Conservation (phyloP, 495 filamentous ascomycete genomes). For the Neurospora africana region DNA sequence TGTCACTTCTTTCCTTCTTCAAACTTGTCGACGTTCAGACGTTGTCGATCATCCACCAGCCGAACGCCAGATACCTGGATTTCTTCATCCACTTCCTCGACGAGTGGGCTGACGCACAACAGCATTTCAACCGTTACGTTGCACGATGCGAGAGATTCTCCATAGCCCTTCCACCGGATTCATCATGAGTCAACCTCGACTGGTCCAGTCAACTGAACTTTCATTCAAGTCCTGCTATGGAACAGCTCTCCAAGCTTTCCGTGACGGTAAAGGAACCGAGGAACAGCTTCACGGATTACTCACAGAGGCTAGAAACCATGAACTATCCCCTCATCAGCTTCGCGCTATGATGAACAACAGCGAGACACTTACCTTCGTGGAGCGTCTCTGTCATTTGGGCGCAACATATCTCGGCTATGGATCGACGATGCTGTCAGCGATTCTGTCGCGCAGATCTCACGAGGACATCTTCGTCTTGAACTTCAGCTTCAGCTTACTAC, state of each 20-base stretch:
- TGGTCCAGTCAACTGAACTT: not conserved
- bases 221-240: not conserved
- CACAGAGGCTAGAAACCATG: not conserved
- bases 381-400: not conserved
- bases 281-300: not conserved
- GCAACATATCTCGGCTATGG: not conserved
- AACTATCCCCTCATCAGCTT: not conserved
- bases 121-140: constrained; percentile 14
- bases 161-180: constrained; percentile 6
- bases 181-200: constrained; percentile 1
- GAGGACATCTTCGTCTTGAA: not conserved
- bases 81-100: constrained; percentile 15
- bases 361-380: not conserved
- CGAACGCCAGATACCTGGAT: constrained; percentile 2
- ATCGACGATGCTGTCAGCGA: not conserved
- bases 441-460: not conserved
- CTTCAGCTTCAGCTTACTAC: not conserved
- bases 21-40: not conserved
- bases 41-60: not conserved
- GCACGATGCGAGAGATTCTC: constrained; percentile 13
- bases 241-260: constrained; percentile 15
- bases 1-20: constrained; percentile 9
- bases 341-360: not conserved
- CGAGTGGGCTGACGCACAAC: constrained; percentile 6
- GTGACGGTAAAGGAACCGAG: not conserved